Evolutionary conservation across 352 stramenopile species (phyloP), one percentile per base, ranked within the genome.

Genomic region (Achlya hypogyna): DNA sequence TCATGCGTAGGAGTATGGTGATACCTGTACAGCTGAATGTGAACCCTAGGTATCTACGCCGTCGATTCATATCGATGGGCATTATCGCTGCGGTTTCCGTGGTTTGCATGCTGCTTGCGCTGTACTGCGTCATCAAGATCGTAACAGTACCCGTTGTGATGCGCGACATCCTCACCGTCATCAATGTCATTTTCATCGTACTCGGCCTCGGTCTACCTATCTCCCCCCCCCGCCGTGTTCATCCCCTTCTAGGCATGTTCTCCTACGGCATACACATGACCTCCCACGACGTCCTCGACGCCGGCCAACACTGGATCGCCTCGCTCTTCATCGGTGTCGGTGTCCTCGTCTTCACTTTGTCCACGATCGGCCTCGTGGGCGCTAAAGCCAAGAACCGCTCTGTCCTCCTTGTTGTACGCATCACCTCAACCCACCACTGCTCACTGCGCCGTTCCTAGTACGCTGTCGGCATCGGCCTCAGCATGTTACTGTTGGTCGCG

Each of bases 111-210:
- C 38, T 94, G 22, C 53, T 70, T 1, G 74, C 82, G 25, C 81
- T 91, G 73, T 89, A 88, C 72, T 94, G 81, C 70, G 79, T 91
- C 43, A 69, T 94, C 25, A 81, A 82, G 69, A 91, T 94, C 69
- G 81, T 91, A 38, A 90, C 82, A n/a, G 78, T 94, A 35, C 85
- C 85, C 6, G 89, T 92, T 71, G 78, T 94, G 60, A 92, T 94
- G 83, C 87, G 87, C 67, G 87, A 76, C 68, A 80, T 94, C 74
- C 73, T 92, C 60, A 81, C 79, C 4, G 79, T 92, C 32, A 77
- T 88, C 71, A 92, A 91, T 71, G 72, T 72, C 31, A 73, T 84
- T 60, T 94, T 91, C 62, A 72, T 85, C 27, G 63, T 79, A 18
- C 73, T 92, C 14, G 85, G 83, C 65, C 70, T 67, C 5, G 73